These are phyloP conservation scores for Candolleomyces efflorescens DNA, from an alignment of 768 basidiomycete species.

Conservation along the genomic window DNA sequence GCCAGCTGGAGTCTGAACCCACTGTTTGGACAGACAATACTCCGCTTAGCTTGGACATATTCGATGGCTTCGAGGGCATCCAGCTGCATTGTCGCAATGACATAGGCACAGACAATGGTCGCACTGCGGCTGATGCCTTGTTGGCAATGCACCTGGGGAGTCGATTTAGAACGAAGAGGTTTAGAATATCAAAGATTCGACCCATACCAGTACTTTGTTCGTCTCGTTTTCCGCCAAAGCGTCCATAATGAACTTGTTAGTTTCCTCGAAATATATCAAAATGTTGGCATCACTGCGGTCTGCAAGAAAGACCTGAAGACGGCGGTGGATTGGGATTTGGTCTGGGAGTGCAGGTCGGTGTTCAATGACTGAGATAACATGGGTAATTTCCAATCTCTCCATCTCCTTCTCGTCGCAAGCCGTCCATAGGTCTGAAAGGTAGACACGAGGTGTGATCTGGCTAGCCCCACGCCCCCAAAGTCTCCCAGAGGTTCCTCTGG, in stretches of 20 bases:
- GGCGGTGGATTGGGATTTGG: constrained; percentile 34
- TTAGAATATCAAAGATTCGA: background rate
- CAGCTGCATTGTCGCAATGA: constrained; percentile 53
- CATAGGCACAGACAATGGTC: constrained; percentile 72
- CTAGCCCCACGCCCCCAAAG: background rate
- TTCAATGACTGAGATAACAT: constrained; percentile 66
- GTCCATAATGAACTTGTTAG: constrained; percentile 31
- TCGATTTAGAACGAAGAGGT: background rate
- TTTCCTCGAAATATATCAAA: constrained; percentile 28
- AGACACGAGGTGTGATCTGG: constrained; percentile 43
- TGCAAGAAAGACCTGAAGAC: constrained; percentile 44
- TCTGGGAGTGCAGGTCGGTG: constrained; percentile 40
- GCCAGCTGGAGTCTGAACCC: constrained; percentile 62
- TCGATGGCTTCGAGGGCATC: constrained; percentile 47
- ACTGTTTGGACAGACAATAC: constrained; percentile 60
- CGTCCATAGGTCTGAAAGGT: constrained; percentile 58
- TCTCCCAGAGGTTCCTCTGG: background rate
- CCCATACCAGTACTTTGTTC: constrained; percentile 36
- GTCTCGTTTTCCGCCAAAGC: constrained; percentile 28
- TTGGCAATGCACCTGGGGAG: constrained; percentile 65
- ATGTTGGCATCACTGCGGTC: constrained; percentile 29
- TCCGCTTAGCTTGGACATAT: constrained; percentile 51
- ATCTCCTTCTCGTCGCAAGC: constrained; percentile 48
- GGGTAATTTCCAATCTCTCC: constrained; percentile 61
- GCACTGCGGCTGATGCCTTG: constrained; percentile 75